Evolutionary conservation across 2,329 filamentous ascomycete genomes (phyloP).

Genomic region (Alternaria viburni): DNA sequence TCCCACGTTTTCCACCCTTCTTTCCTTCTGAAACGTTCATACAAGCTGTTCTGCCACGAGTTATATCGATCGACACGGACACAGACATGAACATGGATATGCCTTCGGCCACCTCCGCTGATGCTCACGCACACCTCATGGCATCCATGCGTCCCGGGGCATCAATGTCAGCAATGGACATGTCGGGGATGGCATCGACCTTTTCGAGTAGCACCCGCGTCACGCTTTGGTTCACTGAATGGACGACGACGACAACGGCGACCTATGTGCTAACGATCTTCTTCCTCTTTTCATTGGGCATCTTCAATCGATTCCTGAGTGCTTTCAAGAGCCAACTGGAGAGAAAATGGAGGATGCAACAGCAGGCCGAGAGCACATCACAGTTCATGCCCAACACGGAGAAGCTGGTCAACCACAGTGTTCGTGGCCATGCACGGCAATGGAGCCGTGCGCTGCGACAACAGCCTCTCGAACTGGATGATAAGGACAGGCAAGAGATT

Average conservation of each 20-base stretch:
- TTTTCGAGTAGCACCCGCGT: slow-evolving; percentile 36
- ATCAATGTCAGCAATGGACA: slow-evolving; percentile 13
- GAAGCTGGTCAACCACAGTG: background rate
- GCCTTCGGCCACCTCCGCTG: background rate
- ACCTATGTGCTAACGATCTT: slow-evolving; percentile 34
- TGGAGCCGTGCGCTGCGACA: slow-evolving; percentile 20
- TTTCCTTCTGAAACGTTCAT: background rate
- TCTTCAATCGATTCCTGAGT: slow-evolving; percentile 41
- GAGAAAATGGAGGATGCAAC: slow-evolving; percentile 19
- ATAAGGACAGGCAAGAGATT: slow-evolving; percentile 18
- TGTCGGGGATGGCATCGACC: slow-evolving; percentile 32
- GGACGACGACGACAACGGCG: slow-evolving; percentile 33
- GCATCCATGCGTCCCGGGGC: background rate
- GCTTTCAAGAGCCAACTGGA: slow-evolving; percentile 36
- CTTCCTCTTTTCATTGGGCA: slow-evolving; percentile 35
- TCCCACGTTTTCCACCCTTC: background rate
- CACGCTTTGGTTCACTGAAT: slow-evolving; percentile 37
- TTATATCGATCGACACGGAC: background rate
- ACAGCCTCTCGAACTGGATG: slow-evolving; percentile 13
- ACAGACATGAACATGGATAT: slow-evolving; percentile 8
- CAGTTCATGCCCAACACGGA: background rate
- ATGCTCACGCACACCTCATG: background rate
- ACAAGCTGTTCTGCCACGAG: background rate
- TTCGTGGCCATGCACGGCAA: slow-evolving; percentile 13
- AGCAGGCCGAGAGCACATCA: background rate